Base-by-base conservation (phyloP, 257 asterid genomes). In the Solanum habrochaites region DNA sequence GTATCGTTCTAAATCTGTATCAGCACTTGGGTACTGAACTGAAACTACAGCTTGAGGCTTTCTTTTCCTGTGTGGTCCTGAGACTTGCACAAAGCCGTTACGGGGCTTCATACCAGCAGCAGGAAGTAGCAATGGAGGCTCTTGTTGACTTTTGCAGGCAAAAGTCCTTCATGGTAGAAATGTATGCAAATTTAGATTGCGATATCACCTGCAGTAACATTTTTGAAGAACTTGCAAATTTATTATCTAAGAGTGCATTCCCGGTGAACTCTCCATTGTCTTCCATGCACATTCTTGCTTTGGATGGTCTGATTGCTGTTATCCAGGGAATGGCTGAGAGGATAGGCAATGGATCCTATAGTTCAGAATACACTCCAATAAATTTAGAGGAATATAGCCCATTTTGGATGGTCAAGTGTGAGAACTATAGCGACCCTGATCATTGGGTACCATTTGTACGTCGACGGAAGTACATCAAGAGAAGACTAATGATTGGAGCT, bases 241-340 rank as follows among this genome's bases (percentile, higher is more conserved):
- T 95, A 83, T 89, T 97, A 92, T 94, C 99, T 23, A 97, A 92
- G 93, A 95, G 98, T 89, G 99, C 98, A 85, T 97, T 97, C 88
- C 99, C 99, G 8, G 99, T 95, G 87, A 97, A 97, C 88, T 93
- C 94, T 88, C 99, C 98, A 45, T 93, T 97, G 90, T 95, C 99
- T 89, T 88, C 95, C 45, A 97, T 95, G 99, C 99, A 97, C 89
- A 94, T 97, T 91, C 99, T 97, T 89, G 98, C 99, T 60, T 93
- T 97, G 90, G 99, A 97, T 91, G 99, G 99, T 83, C 94, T 97
- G 88, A 97, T 97, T 88, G 96, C 99, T 82, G 98, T 95, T 84
- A 95, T 95, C 89, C 99, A 95, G 92, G 99, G 99, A 90, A 97
- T 97, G 99, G 99, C 99, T 85, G 99, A 97, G 97, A 95, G 99